Conservation (phyloP, 345 rosid genomes). For the Eucalyptus paniculata region DNA sequence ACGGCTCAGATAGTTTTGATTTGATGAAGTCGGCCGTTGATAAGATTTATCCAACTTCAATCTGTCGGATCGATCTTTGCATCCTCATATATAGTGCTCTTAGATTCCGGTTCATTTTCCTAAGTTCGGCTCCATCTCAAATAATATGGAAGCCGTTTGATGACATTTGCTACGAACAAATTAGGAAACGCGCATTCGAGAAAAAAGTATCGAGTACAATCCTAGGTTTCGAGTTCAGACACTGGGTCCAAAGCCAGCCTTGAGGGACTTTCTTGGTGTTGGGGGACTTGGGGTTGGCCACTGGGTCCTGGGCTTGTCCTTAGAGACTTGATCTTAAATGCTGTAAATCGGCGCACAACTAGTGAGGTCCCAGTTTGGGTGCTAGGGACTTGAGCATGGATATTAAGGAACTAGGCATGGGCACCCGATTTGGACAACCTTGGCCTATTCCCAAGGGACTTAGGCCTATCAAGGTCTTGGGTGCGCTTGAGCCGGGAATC, state of each 20-base stretch:
- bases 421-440: neutral
- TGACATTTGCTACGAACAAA: neutral
- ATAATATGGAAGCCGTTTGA: neutral
- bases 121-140: neutral
- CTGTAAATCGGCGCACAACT: neutral
- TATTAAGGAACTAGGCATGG: too few species aligned
- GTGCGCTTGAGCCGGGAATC: neutral
- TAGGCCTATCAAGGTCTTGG: neutral
- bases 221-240: neutral
- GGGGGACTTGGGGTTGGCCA: neutral
- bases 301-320: neutral
- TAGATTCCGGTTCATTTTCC: neutral
- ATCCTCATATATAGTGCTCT: neutral
- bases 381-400: neutral
- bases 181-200: neutral
- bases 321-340: neutral
- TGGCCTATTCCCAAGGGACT: neutral
- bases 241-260: neutral
- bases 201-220: neutral
- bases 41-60: neutral
- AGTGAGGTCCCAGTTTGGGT: accelerated
- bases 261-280: neutral
- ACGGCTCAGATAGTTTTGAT: neutral
- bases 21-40: neutral
- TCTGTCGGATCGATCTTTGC: neutral